A percentile compares a stretch with the other conserved stretches of the same genome.
Evolutionary conservation across 352 stramenopile genomes (phyloP).

Genomic region (Phytophthora foliorum): DNA sequence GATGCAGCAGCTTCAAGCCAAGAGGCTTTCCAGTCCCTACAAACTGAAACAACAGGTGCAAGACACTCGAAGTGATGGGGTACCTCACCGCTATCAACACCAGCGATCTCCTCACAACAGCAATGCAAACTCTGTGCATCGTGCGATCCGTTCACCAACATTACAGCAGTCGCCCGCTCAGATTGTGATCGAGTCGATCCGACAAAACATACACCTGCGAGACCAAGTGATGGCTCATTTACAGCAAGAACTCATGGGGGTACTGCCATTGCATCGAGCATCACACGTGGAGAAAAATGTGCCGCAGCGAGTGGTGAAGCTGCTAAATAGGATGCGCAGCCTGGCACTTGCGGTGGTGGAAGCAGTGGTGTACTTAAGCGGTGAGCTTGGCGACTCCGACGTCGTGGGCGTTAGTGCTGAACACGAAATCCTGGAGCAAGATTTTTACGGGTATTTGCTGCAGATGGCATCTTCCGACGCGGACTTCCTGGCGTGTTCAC

Average conservation of each 20-base stretch:
- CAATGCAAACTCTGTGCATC: constrained; percentile 1
- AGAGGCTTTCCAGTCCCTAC: constrained; percentile 60
- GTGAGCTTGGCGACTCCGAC: constrained; percentile 27
- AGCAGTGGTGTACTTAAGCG: constrained; percentile 65
- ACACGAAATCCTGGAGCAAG: constrained; percentile 46
- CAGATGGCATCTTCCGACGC: constrained; percentile 58
- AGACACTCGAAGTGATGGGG: constrained; percentile 40
- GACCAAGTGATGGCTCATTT: constrained; percentile 56
- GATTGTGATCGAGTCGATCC: constrained; percentile 61
- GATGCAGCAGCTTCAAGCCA: constrained; percentile 27
- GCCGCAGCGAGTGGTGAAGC: constrained; percentile 47
- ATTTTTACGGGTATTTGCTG: constrained; percentile 59
- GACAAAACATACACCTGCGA: constrained; percentile 56
- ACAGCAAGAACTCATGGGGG: constrained; percentile 45
- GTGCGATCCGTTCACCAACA: constrained; percentile 3
- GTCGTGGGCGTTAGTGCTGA: constrained; percentile 11
- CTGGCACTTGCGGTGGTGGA: constrained; percentile 74
- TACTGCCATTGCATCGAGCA: constrained; percentile 30
- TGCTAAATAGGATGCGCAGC: constrained; percentile 69
- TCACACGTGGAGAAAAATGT: constrained; percentile 39
- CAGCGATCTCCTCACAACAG: not conserved
- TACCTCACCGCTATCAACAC: constrained; percentile 8
- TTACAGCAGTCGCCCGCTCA: constrained; percentile 23
- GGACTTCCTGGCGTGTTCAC: constrained; percentile 53
- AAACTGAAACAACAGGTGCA: constrained; percentile 75